phyloP scores from a whole-genome alignment of 2,329 filamentous ascomycete genomes.

The Chrysoporthe deuterocubensis region DNA sequence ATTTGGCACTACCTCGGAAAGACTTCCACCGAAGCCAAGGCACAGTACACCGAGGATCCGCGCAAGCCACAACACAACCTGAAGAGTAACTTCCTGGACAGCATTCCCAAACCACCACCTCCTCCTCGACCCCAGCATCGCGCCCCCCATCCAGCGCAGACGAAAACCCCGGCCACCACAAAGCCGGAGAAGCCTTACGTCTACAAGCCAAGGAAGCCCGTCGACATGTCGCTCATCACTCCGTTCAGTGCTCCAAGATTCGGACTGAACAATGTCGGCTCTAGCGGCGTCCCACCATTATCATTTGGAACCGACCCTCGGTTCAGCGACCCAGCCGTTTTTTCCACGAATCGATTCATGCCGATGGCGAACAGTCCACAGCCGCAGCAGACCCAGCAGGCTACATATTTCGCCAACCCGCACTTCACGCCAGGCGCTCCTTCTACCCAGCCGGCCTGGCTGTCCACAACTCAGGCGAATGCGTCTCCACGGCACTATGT shows the following conservation, averaged over 20 bases:
- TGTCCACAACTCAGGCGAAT: constrained; percentile 7
- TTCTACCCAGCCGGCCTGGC: constrained; percentile 23
- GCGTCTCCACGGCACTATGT: neutral
- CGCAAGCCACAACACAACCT: constrained; percentile 62
- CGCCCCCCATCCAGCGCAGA: constrained; percentile 27
- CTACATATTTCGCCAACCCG: constrained; percentile 3
- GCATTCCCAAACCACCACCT: constrained; percentile 55
- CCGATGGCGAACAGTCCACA: constrained; percentile 37
- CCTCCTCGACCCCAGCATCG: constrained; percentile 31
- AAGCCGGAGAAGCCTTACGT: constrained; percentile 54
- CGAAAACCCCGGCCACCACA: constrained; percentile 20
- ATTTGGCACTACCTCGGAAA: constrained; percentile 89
- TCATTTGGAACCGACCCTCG: constrained; percentile 34
- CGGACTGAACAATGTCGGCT: constrained; percentile 33
- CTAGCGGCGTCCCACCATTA: constrained; percentile 26
- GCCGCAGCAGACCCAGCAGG: constrained; percentile 30
- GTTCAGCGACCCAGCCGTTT: constrained; percentile 29
- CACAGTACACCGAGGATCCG: constrained; percentile 86
- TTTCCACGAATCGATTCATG: constrained; percentile 35
- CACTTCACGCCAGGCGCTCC: constrained; percentile 15
- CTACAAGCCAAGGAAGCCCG: constrained; percentile 54
- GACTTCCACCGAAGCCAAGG: constrained; percentile 85
- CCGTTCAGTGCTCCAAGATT: constrained; percentile 44
- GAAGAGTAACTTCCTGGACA: constrained; percentile 74
- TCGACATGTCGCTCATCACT: constrained; percentile 32